Evolutionary conservation across 176 grass and related monocot species (phyloP).

Genomic region (Olyra latifolia): DNA sequence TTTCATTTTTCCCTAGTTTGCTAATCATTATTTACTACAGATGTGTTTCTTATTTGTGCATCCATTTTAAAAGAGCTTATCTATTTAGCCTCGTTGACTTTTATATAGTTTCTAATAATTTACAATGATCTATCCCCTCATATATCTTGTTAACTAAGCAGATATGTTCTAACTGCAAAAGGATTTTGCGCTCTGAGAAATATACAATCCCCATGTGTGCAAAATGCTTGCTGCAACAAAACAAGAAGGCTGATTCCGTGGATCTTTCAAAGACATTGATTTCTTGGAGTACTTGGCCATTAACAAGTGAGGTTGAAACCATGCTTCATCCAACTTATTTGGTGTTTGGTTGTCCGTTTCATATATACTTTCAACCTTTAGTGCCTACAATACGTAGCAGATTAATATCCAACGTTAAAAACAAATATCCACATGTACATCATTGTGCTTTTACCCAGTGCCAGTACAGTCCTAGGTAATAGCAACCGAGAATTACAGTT

Average conservation of each 20-base stretch:
- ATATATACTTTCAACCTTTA: neutral
- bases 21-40: neutral
- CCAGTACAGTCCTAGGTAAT: neutral
- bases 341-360: constrained; percentile 12
- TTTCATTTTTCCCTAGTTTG: neutral
- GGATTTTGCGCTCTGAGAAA: constrained; percentile 2
- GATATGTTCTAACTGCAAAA: constrained; percentile 51
- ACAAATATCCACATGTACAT: neutral
- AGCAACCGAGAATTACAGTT: constrained; percentile 8
- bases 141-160: constrained; percentile 19
- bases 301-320: constrained; percentile 40
- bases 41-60: constrained; percentile 15
- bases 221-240: constrained; percentile 23
- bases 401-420: too few species aligned
- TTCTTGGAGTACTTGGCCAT: constrained; percentile 48
- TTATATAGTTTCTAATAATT: constrained; percentile 2
- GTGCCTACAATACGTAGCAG: constrained; percentile 7
- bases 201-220: constrained; percentile 38
- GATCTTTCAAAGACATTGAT: constrained; percentile 35
- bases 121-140: neutral
- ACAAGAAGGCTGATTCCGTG: constrained; percentile 19
- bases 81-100: neutral
- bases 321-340: constrained; percentile 26
- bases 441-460: neutral
- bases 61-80: neutral